These are phyloP conservation scores for Toxicodendron radicans DNA, from an alignment of 345 rosid species.

Conservation along the genomic window DNA sequence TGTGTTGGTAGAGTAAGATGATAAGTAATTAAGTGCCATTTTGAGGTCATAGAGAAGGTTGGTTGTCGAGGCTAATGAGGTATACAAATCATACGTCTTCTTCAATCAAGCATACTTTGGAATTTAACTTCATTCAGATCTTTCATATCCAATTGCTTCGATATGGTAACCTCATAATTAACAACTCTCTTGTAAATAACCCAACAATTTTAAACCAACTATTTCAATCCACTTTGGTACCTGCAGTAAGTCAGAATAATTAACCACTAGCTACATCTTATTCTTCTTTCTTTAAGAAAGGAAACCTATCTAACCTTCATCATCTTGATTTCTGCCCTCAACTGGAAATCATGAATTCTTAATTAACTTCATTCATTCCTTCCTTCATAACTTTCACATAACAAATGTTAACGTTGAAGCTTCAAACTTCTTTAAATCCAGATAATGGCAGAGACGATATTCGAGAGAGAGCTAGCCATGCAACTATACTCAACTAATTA, in stretches of 20 bases:
- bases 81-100: background rate
- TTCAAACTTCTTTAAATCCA: too few species aligned
- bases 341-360: background rate
- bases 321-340: background rate
- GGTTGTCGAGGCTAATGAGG: constrained; percentile 20
- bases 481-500: too few species aligned
- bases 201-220: constrained; percentile 3
- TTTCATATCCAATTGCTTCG: background rate
- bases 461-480: too few species aligned
- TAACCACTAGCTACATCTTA: too few species aligned
- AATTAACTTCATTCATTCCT: background rate
- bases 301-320: background rate
- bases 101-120: background rate
- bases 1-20: background rate
- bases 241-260: background rate
- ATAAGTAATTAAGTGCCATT: background rate
- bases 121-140: background rate
- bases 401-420: too few species aligned
- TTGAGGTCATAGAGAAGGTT: background rate
- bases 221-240: too few species aligned
- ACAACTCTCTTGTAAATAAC: constrained; percentile 6
- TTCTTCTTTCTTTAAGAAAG: background rate
- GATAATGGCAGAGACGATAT: too few species aligned
- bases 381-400: background rate
- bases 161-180: constrained; percentile 3